Conservation (phyloP, 2,329 filamentous ascomycete genomes). For the Fusarium phyllophilum region DNA sequence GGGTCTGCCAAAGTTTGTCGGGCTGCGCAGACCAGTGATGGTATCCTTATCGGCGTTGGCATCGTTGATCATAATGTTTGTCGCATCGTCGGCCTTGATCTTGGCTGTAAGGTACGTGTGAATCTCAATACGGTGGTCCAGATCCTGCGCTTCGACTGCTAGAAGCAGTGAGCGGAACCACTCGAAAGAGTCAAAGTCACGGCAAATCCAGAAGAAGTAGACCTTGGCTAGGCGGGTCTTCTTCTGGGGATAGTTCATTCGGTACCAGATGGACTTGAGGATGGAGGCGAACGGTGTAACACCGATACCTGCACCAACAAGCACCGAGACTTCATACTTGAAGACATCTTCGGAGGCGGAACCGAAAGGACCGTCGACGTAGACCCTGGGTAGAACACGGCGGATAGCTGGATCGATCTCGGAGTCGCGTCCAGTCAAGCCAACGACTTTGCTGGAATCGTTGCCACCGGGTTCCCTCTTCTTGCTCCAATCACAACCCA, state of each 20-base stretch:
- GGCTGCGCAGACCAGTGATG: slow-evolving; percentile 83
- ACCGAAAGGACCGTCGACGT: slow-evolving; percentile 86
- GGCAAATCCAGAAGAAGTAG: slow-evolving; percentile 93
- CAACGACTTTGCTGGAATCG: slow-evolving; percentile 73
- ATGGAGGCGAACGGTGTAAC: slow-evolving; percentile 90
- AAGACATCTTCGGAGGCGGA: slow-evolving; percentile 90
- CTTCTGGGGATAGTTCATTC: slow-evolving; percentile 86
- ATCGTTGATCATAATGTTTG: slow-evolving; percentile 94
- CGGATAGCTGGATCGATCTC: slow-evolving; percentile 75
- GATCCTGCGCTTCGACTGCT: slow-evolving; percentile 87
- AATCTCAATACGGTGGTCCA: slow-evolving; percentile 86
- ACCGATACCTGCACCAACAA: slow-evolving; percentile 85
- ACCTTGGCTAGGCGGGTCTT: slow-evolving; percentile 84
- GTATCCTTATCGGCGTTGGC: slow-evolving; percentile 85
- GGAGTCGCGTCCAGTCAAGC: slow-evolving; percentile 69
- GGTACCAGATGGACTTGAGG: slow-evolving; percentile 92
- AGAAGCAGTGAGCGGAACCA: slow-evolving; percentile 88
- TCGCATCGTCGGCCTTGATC: slow-evolving; percentile 86
- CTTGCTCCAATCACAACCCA: slow-evolving; percentile 79
- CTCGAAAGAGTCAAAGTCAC: slow-evolving; percentile 88
- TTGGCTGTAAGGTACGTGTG: slow-evolving; percentile 89
- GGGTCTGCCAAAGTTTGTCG: slow-evolving; percentile 85
- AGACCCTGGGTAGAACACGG: slow-evolving; percentile 80
- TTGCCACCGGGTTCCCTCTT: slow-evolving; percentile 35
- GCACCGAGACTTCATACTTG: slow-evolving; percentile 83